These are phyloP conservation scores for Populus pruinosa DNA, from an alignment of 345 rosid genomes.

Conservation along the genomic window DNA sequence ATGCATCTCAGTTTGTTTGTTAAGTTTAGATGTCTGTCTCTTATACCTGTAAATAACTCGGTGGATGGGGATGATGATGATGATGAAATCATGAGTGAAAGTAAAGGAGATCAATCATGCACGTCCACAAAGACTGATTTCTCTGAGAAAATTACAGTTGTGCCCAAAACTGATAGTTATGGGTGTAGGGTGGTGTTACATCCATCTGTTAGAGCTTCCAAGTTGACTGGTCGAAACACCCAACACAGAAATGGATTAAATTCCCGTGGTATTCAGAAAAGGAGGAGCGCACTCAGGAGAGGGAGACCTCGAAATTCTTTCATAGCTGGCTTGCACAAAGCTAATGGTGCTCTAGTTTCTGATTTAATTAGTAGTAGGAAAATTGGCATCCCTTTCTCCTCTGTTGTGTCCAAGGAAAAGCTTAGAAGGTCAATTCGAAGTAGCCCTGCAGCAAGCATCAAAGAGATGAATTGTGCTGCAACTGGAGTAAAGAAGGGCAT, in stretches of 20 bases:
- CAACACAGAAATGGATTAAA: slow-evolving; percentile 46
- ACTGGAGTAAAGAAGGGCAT: slow-evolving; percentile 29
- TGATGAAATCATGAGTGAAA: slow-evolving; percentile 19
- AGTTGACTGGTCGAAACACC: slow-evolving; percentile 39
- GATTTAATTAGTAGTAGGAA: slow-evolving; percentile 57
- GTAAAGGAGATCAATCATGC: slow-evolving; percentile 27
- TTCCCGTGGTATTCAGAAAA: slow-evolving; percentile 63
- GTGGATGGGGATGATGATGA: slow-evolving; percentile 14
- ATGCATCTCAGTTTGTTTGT: slow-evolving; percentile 43
- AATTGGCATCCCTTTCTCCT: slow-evolving; percentile 48
- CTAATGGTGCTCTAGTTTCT: slow-evolving; percentile 52
- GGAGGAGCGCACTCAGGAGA: slow-evolving; percentile 68
- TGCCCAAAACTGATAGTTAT: slow-evolving; percentile 18
- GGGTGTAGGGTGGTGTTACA: slow-evolving; percentile 32
- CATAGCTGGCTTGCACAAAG: slow-evolving; percentile 36
- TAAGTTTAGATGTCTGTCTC: slow-evolving; percentile 29
- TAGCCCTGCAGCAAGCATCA: slow-evolving; percentile 31
- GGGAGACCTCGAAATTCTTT: slow-evolving; percentile 60
- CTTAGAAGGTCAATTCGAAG: slow-evolving; percentile 43
- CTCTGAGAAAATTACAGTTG: slow-evolving; percentile 10
- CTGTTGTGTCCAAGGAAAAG: slow-evolving; percentile 42
- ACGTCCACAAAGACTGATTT: neutral
- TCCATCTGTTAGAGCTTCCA: slow-evolving; percentile 50
- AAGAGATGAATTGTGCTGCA: slow-evolving; percentile 28
- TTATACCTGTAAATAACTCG: slow-evolving; percentile 42